phyloP scores from a whole-genome alignment of 768 basidiomycete genomes.

The Leccinum obscurum region DNA sequence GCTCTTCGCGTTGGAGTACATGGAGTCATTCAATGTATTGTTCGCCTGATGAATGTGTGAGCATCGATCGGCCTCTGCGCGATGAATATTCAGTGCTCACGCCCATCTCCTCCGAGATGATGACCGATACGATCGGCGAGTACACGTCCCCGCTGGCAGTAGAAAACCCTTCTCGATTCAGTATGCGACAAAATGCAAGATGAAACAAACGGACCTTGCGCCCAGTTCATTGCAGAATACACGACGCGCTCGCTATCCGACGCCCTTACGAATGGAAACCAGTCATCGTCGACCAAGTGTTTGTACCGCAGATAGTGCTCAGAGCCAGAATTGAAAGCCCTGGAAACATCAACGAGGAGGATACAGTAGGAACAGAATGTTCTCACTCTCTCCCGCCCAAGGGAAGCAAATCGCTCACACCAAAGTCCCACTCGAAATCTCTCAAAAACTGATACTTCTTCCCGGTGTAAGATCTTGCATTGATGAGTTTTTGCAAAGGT shows the following conservation, averaged over 20 bases:
- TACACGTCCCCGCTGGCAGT: slow-evolving; percentile 47
- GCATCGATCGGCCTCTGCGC: neutral
- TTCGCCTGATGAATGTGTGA: slow-evolving; percentile 44
- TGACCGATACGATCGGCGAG: slow-evolving; percentile 51
- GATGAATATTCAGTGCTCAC: slow-evolving; percentile 36
- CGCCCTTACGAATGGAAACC: slow-evolving; percentile 55
- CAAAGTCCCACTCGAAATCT: slow-evolving; percentile 59
- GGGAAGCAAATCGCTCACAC: slow-evolving; percentile 57
- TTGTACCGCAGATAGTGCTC: slow-evolving; percentile 55
- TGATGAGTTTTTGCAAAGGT: slow-evolving; percentile 55
- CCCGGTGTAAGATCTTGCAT: slow-evolving; percentile 46
- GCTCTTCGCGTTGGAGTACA: slow-evolving; percentile 59
- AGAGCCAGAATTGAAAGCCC: slow-evolving; percentile 53
- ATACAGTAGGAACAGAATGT: neutral
- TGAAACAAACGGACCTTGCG: slow-evolving; percentile 42
- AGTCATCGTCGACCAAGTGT: slow-evolving; percentile 41
- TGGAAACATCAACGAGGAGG: slow-evolving; percentile 16
- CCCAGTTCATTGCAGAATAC: slow-evolving; percentile 70
- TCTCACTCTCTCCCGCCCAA: slow-evolving; percentile 67
- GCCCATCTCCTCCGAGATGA: slow-evolving; percentile 46
- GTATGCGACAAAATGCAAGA: neutral
- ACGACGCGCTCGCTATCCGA: slow-evolving; percentile 59
- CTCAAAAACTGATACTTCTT: slow-evolving; percentile 54
- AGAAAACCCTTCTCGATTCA: slow-evolving; percentile 53
- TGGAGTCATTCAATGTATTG: slow-evolving; percentile 64